Percentiles rank a stretch among this genome's conserved stretches.
phyloP scores from a whole-genome alignment of 2,329 filamentous ascomycete genomes.

The Colletotrichum plurivorum region DNA sequence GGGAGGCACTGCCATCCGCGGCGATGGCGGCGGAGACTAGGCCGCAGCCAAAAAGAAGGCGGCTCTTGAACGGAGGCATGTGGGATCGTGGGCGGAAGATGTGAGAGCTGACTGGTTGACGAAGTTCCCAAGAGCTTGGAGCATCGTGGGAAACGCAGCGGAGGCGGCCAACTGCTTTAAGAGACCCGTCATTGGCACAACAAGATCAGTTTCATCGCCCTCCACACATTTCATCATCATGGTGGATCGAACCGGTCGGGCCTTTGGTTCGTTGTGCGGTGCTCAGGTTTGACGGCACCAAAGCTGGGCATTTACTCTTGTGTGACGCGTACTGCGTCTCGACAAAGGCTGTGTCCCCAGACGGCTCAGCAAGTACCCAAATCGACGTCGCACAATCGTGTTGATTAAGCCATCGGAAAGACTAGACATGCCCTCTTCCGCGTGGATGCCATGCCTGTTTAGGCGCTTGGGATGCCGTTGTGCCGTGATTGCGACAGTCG shows the following conservation, averaged over 20 bases:
- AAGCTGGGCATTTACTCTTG: constrained; percentile 29
- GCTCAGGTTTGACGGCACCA: constrained; percentile 20
- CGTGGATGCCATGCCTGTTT: constrained; percentile 29
- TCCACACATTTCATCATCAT: constrained; percentile 35
- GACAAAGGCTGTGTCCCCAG: neutral
- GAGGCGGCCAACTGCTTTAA: constrained; percentile 28
- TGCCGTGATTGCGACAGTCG: constrained; percentile 36
- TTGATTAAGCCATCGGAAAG: constrained; percentile 4
- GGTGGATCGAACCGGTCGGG: constrained; percentile 31
- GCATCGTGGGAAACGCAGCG: constrained; percentile 20
- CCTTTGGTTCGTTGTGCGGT: constrained; percentile 15
- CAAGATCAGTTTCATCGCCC: constrained; percentile 11
- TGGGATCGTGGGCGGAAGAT: constrained; percentile 6
- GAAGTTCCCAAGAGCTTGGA: constrained; percentile 9
- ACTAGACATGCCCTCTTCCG: constrained; percentile 15
- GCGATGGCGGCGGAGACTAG: constrained; percentile 23
- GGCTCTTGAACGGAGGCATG: constrained; percentile 36
- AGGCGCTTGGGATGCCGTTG: constrained; percentile 31
- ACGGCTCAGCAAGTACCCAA: neutral
- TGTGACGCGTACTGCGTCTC: constrained; percentile 34
- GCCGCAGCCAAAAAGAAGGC: constrained; percentile 30
- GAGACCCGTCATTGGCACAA: constrained; percentile 8
- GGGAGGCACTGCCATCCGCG: constrained; percentile 22
- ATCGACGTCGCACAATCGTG: constrained; percentile 13
- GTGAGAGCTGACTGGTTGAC: neutral